phyloP scores from a whole-genome alignment of 805 yeast species.

The Saccharomycopsis sp. region DNA sequence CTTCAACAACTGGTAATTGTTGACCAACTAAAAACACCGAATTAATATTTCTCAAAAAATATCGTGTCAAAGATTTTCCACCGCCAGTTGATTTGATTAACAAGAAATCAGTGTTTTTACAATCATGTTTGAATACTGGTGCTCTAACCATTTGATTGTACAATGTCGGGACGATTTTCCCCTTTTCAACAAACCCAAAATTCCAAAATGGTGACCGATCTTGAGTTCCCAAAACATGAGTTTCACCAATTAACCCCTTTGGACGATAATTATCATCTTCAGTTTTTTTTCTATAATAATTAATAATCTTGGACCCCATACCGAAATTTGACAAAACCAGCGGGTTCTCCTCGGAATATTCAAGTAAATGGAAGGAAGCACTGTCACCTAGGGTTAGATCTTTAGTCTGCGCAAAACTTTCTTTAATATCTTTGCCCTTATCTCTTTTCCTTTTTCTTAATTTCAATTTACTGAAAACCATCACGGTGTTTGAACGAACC shows the following conservation, averaged over 20 bases:
- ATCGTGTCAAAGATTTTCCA: constrained; percentile 48
- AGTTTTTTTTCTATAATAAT: constrained; percentile 79
- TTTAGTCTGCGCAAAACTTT: constrained; percentile 59
- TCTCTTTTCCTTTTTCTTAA: constrained; percentile 83
- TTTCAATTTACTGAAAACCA: constrained; percentile 70
- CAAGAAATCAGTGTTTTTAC: constrained; percentile 71
- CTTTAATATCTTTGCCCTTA: constrained; percentile 72
- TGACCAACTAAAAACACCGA: constrained; percentile 86
- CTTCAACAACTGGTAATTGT: constrained; percentile 84
- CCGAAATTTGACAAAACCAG: constrained; percentile 80
- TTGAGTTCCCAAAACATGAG: constrained; percentile 91
- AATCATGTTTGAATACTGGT: constrained; percentile 85
- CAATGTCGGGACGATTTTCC: constrained; percentile 86
- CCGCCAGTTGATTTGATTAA: constrained; percentile 78
- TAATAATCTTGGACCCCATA: constrained; percentile 90
- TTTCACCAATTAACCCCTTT: constrained; percentile 84
- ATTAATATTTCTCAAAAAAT: constrained; percentile 60
- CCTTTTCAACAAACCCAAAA: constrained; percentile 93
- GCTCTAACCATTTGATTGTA: constrained; percentile 91
- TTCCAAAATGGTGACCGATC: constrained; percentile 98
- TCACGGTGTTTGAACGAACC: constrained; percentile 69
- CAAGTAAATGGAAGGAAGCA: constrained; percentile 69
- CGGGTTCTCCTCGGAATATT: constrained; percentile 88
- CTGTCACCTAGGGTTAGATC: constrained; percentile 84
- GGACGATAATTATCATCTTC: constrained; percentile 84